Conservation (phyloP, 2,329 filamentous ascomycete species). For the Aureobasidium sp. region DNA sequence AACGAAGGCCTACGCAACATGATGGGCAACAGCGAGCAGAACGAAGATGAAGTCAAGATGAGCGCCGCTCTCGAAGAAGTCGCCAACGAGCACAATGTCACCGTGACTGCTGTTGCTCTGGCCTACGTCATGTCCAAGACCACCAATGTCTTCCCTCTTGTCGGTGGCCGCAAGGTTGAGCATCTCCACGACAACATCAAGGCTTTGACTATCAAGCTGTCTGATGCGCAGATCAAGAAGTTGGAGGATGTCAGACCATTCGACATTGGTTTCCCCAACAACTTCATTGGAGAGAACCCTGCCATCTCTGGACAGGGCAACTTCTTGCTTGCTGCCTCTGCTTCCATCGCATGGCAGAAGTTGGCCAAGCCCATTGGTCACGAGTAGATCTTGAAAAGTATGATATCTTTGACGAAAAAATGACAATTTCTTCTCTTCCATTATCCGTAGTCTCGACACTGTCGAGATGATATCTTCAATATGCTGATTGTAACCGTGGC, state of each 20-base stretch:
- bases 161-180: conserved; percentile 65
- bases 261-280: conserved; percentile 56
- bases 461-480: too few relatives aligned
- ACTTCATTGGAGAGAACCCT: conserved; percentile 35
- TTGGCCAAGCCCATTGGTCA: conserved; percentile 28
- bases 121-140: conserved; percentile 30
- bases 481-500: too few relatives aligned
- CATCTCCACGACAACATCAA: conserved; percentile 62
- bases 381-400: conserved; percentile 19
- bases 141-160: conserved; percentile 66
- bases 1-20: conserved; percentile 31
- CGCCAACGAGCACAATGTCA: conserved; percentile 48
- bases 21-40: conserved; percentile 29
- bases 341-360: conserved; percentile 25
- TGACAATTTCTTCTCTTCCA: background rate
- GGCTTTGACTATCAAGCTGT: conserved; percentile 52
- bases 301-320: conserved; percentile 23
- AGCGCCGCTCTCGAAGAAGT: conserved; percentile 55
- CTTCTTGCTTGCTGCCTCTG: conserved; percentile 23
- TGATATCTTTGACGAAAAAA: background rate
- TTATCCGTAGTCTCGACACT: too few relatives aligned
- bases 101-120: conserved; percentile 53
- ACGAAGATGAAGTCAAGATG: conserved; percentile 45
- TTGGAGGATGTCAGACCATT: conserved; percentile 54
- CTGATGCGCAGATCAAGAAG: conserved; percentile 52